Percentiles rank a stretch among this genome's conserved stretches.
Evolutionary conservation across 805 yeast species (phyloP).

Genomic region (Metschnikowia baotianmanensis): DNA sequence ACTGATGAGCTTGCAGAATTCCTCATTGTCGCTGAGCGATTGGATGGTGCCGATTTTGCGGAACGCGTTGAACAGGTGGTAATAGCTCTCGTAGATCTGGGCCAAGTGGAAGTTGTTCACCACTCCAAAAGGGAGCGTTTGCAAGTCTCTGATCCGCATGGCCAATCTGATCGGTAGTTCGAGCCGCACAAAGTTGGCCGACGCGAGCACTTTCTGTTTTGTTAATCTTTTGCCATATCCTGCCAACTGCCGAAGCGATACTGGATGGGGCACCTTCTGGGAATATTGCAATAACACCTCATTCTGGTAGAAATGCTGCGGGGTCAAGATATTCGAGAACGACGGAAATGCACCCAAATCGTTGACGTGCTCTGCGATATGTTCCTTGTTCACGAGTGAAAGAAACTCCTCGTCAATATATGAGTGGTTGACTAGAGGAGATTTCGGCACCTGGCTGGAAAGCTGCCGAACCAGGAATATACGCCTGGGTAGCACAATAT

Average conservation of each 20-base stretch:
- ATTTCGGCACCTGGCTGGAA: neutral
- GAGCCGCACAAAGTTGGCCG: conserved; percentile 85
- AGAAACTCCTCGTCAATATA: conserved; percentile 37
- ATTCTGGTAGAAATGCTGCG: conserved; percentile 86
- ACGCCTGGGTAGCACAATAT: no score
- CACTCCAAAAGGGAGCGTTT: conserved; percentile 76
- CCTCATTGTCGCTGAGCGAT: conserved; percentile 70
- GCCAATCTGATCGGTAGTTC: conserved; percentile 86
- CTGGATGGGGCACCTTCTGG: conserved; percentile 76
- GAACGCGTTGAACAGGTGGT: conserved; percentile 82
- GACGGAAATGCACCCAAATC: conserved; percentile 43
- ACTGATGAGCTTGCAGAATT: conserved; percentile 63
- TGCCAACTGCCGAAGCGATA: conserved; percentile 84
- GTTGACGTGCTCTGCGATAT: conserved; percentile 28
- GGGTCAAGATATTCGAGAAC: conserved; percentile 40
- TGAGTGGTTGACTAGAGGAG: conserved; percentile 5
- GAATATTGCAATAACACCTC: conserved; percentile 63
- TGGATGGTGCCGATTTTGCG: conserved; percentile 68
- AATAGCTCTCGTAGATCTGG: conserved; percentile 85
- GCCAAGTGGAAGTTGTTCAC: conserved; percentile 83
- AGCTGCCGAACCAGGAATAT: neutral
- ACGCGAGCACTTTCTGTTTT: conserved; percentile 69
- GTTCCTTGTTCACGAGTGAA: conserved; percentile 29
- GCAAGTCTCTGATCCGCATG: conserved; percentile 74
- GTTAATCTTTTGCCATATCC: conserved; percentile 81